Base-by-base conservation (phyloP, 2,329 filamentous ascomycete species). In the Coleophoma eucalyptorum region DNA sequence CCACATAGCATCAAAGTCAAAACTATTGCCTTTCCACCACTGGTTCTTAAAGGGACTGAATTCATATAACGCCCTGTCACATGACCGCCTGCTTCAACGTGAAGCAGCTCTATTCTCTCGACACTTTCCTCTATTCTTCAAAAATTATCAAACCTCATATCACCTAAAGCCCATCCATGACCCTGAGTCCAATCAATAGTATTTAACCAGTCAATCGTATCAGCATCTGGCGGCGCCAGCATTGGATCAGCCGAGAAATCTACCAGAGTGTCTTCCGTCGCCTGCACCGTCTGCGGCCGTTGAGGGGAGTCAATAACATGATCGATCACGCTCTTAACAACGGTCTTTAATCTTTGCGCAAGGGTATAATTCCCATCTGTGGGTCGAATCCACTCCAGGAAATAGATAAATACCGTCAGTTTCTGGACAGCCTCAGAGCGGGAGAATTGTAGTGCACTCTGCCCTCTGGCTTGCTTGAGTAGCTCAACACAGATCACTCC, bases 171-270 rank as follows among this genome's bases (percentile, higher is more conserved):
- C 56, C 49, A 59, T 61, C 61, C 59, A 61, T n/a, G 50, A 51
- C 59, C 61, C 33, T 62, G 61, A 10, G 59, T 63, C 61, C 61
- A 63, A 55, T 63, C 61, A 45, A 63, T 59, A 13, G 57, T 61
- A 49, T 61, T 61, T 6, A 63, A 42, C 61, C 61, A 63, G 43
- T 62, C 57, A 51, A 63, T 49, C 43, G 58, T 58, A 40, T 54
- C 50, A 42, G 51, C 43, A 15, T 54, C 53, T 40, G 50, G 55
- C 40, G 53, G 44, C 7, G 46, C 26, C 16, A 49, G 43, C 15
- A 55, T 35, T 49, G 59, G 52, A 15, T 45, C 42, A 12, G 55
- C 55, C 47, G 57, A 57, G 33, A 56, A 55, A 6, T 43, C 34
- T 16, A 38, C 38, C 11, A 34, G 15, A 15, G 13, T 32, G 11